phyloP scores from a whole-genome alignment of 1,284 basidiomycete genomes.

The Papiliotrema terrestris region DNA sequence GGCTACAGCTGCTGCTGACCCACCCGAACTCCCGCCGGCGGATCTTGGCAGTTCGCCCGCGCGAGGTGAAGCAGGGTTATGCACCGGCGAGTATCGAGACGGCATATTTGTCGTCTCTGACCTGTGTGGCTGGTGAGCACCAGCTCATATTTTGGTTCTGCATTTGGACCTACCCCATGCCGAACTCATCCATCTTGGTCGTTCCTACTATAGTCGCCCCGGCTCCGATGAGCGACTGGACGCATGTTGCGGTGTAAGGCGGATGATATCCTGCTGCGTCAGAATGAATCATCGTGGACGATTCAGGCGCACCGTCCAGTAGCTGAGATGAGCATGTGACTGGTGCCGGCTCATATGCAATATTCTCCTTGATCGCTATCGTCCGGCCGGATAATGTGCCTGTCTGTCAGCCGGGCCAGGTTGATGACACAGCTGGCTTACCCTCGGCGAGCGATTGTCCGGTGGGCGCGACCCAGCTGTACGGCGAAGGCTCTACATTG shows the following conservation, averaged over 20 bases:
- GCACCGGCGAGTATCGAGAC: conserved; percentile 53
- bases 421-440: not conserved
- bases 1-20: conserved; percentile 52
- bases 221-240: conserved; percentile 59
- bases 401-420: conserved; percentile 1
- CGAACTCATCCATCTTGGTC: conserved; percentile 97
- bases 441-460: not conserved
- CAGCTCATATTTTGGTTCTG: not conserved
- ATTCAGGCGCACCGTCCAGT: conserved; percentile 56
- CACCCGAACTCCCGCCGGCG: conserved; percentile 59
- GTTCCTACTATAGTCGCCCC: conserved; percentile 80
- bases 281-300: not conserved
- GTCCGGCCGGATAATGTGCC: conserved; percentile 29
- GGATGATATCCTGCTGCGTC: conserved; percentile 62
- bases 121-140: conserved; percentile 6
- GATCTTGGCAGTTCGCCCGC: conserved; percentile 55
- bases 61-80: conserved; percentile 61
- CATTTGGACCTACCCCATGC: conserved; percentile 73
- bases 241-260: conserved; percentile 85
- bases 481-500: not conserved
- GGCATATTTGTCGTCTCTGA: conserved; percentile 33
- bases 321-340: conserved; percentile 79
- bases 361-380: conserved; percentile 82
- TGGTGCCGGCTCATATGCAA: conserved; percentile 63
- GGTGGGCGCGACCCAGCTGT: not conserved